These are phyloP conservation scores for Triangularia setosa DNA, from an alignment of 2,329 filamentous ascomycete species.

Conservation along the genomic window DNA sequence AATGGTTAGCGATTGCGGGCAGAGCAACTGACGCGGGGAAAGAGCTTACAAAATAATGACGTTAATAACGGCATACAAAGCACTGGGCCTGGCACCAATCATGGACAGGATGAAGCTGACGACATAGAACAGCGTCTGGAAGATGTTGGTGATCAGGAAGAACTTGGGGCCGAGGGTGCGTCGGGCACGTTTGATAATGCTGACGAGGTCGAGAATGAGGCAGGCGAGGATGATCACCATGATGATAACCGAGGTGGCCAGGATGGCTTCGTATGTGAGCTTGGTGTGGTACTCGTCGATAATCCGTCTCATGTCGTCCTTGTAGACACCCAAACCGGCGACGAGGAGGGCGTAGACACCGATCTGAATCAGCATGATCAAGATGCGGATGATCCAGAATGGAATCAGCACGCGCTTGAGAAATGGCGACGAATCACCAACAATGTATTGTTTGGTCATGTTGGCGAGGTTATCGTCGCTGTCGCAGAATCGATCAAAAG, in stretches of 20 bases:
- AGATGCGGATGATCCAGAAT: slow-evolving; percentile 33
- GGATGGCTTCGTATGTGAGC: slow-evolving; percentile 10
- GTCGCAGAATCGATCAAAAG: neutral
- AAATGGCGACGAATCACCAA: slow-evolving; percentile 35
- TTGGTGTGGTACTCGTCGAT: slow-evolving; percentile 20
- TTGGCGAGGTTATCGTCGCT: neutral
- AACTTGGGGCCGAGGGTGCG: slow-evolving; percentile 31
- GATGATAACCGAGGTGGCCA: slow-evolving; percentile 27
- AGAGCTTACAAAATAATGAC: slow-evolving; percentile 30
- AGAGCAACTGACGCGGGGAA: neutral
- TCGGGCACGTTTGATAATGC: slow-evolving; percentile 32
- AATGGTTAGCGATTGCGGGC: neutral
- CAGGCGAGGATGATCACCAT: slow-evolving; percentile 28
- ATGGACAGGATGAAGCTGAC: slow-evolving; percentile 29
- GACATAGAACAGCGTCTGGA: slow-evolving; percentile 29
- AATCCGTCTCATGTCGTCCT: slow-evolving; percentile 18
- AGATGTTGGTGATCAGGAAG: slow-evolving; percentile 32
- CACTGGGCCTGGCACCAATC: slow-evolving; percentile 19
- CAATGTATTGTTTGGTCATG: slow-evolving; percentile 27
- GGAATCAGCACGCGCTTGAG: slow-evolving; percentile 34
- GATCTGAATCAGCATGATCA: slow-evolving; percentile 30
- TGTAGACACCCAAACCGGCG: slow-evolving; percentile 19
- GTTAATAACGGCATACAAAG: slow-evolving; percentile 19
- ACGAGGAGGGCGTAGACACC: slow-evolving; percentile 25
- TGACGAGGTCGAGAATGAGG: slow-evolving; percentile 31